Conservation (phyloP, 768 basidiomycete genomes). For the Goffeauzyma gilvescens region DNA sequence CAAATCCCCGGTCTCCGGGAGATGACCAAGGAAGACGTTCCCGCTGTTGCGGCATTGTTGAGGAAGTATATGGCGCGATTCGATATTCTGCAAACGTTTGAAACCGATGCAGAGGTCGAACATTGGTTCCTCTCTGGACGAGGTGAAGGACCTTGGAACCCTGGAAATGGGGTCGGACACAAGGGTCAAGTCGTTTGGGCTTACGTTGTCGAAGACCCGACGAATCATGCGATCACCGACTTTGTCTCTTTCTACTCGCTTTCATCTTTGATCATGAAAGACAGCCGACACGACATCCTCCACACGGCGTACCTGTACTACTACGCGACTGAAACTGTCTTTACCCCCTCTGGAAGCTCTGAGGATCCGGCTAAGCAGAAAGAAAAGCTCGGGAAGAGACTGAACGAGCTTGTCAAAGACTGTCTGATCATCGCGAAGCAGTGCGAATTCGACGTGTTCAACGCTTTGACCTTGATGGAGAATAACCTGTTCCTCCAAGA, state of each 20-base stretch:
- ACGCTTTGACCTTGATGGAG: slow-evolving; percentile 87
- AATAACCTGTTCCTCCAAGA: slow-evolving; percentile 64
- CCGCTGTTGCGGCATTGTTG: slow-evolving; percentile 51
- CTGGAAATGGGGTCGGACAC: slow-evolving; percentile 39
- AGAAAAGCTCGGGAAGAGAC: slow-evolving; percentile 45
- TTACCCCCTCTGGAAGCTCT: slow-evolving; percentile 32
- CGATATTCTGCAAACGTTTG: slow-evolving; percentile 57
- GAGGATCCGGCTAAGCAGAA: slow-evolving; percentile 43
- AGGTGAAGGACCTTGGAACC: slow-evolving; percentile 39
- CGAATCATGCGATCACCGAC: slow-evolving; percentile 70
- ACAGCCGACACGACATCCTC: slow-evolving; percentile 48
- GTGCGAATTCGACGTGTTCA: slow-evolving; percentile 89
- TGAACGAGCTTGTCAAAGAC: slow-evolving; percentile 56
- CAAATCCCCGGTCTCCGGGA: slow-evolving; percentile 50
- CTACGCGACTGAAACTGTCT: slow-evolving; percentile 66
- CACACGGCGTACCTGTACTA: slow-evolving; percentile 93
- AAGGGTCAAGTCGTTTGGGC: slow-evolving; percentile 80
- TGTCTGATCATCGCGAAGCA: slow-evolving; percentile 57
- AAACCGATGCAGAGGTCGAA: slow-evolving; percentile 48
- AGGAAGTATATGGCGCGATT: slow-evolving; percentile 65
- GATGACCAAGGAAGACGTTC: slow-evolving; percentile 64
- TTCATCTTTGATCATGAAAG: slow-evolving; percentile 76
- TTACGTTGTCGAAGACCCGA: slow-evolving; percentile 87
- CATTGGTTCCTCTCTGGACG: slow-evolving; percentile 79
- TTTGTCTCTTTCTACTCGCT: slow-evolving; percentile 94